A percentile compares a stretch with the other conserved stretches of the same genome.
Conservation (phyloP, 1,139 yeast species). For the Pichia sp. region DNA sequence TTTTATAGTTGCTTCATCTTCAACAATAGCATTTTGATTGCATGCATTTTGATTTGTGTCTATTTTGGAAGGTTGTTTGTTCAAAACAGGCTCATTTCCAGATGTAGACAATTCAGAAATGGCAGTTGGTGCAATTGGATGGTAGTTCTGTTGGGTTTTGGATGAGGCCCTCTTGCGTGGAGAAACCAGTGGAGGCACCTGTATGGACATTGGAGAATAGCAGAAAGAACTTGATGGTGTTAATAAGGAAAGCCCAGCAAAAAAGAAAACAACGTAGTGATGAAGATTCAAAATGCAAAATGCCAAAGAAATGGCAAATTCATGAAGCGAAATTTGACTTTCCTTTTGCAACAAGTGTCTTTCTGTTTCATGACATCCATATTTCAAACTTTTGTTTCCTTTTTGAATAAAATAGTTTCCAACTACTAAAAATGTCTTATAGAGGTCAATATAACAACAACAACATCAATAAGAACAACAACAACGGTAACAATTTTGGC, state of each 20-base stretch:
- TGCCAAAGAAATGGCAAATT: neutral
- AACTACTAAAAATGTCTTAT: neutral
- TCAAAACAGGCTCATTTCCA: neutral
- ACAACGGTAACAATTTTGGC: neutral
- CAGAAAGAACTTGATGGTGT: neutral
- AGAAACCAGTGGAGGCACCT: neutral
- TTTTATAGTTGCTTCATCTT: neutral
- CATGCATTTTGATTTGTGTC: neutral
- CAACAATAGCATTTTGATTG: neutral
- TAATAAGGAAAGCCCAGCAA: neutral
- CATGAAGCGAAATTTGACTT: neutral
- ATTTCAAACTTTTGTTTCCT: neutral
- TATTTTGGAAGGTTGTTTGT: neutral
- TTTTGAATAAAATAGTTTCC: no score
- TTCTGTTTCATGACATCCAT: neutral
- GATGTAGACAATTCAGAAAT: slow-evolving; percentile 3
- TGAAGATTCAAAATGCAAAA: neutral
- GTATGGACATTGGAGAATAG: neutral
- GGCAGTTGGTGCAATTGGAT: slow-evolving; percentile 22
- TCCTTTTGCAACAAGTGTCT: neutral
- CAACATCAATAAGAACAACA: neutral
- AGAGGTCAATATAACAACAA: neutral
- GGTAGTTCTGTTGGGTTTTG: slow-evolving; percentile 27
- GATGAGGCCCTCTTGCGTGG: slow-evolving; percentile 29
- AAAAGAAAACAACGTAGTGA: neutral